These are phyloP conservation scores for Alternaria longipes DNA, from an alignment of 2,329 filamentous ascomycete species.

Conservation along the genomic window DNA sequence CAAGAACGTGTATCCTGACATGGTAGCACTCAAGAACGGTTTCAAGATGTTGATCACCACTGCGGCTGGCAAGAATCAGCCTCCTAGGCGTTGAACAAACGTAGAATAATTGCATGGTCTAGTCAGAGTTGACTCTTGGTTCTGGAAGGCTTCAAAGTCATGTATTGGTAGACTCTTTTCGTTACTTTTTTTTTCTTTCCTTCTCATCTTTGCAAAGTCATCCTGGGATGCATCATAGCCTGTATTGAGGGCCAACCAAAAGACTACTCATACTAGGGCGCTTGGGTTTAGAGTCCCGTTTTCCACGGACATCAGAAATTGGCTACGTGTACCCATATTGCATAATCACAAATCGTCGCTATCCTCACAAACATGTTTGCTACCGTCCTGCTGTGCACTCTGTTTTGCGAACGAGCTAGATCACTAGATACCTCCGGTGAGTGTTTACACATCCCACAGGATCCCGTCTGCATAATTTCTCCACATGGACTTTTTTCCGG, in stretches of 20 bases:
- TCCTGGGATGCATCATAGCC: not conserved
- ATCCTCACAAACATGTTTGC: not conserved
- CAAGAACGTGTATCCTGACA: conserved; percentile 89
- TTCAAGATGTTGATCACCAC: conserved; percentile 82
- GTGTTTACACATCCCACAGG: not conserved
- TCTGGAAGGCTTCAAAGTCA: not conserved
- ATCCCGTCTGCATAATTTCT: not conserved
- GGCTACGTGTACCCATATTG: not conserved
- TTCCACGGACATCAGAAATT: not conserved
- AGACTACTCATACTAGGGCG: conserved; percentile 5
- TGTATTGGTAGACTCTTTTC: not conserved
- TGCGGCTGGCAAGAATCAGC: conserved; percentile 18
- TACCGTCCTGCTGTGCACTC: not conserved
- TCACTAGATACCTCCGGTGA: not conserved
- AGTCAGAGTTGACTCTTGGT: not conserved
- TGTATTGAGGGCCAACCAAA: not conserved
- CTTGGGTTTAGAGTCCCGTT: not conserved
- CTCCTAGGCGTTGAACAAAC: conserved; percentile 15
- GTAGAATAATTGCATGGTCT: not conserved
- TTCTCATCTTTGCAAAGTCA: not conserved
- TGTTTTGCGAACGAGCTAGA: not conserved
- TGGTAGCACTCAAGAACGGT: conserved; percentile 93
- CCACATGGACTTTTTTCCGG: not conserved
- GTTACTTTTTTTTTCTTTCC: not conserved
- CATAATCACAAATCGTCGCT: not conserved